Evolutionary conservation across 1,139 yeast species (phyloP).

Genomic region (Pichia sp.): DNA sequence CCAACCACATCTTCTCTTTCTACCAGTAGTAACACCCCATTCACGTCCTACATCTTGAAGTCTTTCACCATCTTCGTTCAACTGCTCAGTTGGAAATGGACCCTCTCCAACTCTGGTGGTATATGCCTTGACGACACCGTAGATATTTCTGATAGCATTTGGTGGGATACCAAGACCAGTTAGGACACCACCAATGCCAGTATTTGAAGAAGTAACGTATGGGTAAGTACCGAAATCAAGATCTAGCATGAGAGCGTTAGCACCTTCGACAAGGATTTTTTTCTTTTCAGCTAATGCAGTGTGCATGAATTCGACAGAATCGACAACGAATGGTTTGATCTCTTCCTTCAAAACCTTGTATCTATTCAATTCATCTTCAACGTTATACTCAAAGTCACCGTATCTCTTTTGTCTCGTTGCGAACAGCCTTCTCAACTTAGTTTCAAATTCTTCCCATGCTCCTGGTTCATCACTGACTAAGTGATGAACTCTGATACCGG

Average conservation of each 20-base stretch:
- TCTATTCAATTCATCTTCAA: constrained; percentile 68
- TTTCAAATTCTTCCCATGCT: constrained; percentile 89
- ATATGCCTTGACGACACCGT: constrained; percentile 97
- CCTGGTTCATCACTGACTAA: constrained; percentile 82
- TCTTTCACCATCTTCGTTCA: constrained; percentile 79
- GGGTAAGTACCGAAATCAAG: constrained; percentile 98
- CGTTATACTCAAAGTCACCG: constrained; percentile 86
- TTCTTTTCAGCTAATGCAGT: constrained; percentile 69
- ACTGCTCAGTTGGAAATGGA: constrained; percentile 98
- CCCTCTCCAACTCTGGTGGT: constrained; percentile 99
- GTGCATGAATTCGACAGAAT: constrained; percentile 86
- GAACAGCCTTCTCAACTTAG: constrained; percentile 67
- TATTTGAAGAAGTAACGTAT: constrained; percentile 89
- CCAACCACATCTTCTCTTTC: constrained; percentile 99
- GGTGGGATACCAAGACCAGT: constrained; percentile 98
- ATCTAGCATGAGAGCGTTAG: constrained; percentile 96
- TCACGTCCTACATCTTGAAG: constrained; percentile 92
- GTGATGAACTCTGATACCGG: constrained; percentile 96
- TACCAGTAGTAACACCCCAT: constrained; percentile 97
- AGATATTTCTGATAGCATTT: constrained; percentile 63
- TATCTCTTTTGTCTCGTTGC: constrained; percentile 81
- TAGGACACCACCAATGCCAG: constrained; percentile 97
- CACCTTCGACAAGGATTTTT: constrained; percentile 93
- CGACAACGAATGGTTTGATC: constrained; percentile 88
- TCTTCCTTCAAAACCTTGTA: constrained; percentile 69